Evolutionary conservation across 495 filamentous ascomycete genomes (phyloP).

Genomic region (Poronia punctata): DNA sequence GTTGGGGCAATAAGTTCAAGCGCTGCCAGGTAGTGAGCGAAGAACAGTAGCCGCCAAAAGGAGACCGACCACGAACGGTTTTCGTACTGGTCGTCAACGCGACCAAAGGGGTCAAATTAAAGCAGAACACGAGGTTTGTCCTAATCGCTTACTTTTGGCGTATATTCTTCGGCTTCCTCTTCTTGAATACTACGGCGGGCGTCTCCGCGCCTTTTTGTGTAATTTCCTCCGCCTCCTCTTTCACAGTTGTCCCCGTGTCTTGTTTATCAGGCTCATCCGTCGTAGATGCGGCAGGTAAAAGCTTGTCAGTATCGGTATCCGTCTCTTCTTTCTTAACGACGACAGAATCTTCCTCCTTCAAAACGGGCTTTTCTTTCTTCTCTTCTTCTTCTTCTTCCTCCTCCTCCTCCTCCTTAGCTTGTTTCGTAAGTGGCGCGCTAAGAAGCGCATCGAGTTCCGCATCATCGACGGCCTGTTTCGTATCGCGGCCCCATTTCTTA

Average conservation of each 20-base stretch:
- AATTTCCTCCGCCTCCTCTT: slow-evolving; percentile 34
- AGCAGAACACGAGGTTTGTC: too few relatives aligned
- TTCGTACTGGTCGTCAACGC: too few relatives aligned
- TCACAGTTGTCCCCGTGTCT: slow-evolving; percentile 13
- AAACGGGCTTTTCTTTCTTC: slow-evolving; percentile 16
- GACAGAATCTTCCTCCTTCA: slow-evolving; percentile 30
- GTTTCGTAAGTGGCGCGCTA: slow-evolving; percentile 33
- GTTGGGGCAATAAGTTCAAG: too few relatives aligned
- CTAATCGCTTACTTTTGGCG: slow-evolving; percentile 49
- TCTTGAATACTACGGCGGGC: slow-evolving; percentile 70
- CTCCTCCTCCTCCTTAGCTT: slow-evolving; percentile 24
- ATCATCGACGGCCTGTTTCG: slow-evolving; percentile 58
- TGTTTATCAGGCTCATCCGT: slow-evolving; percentile 23
- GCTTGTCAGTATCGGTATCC: slow-evolving; percentile 4
- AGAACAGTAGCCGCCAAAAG: too few relatives aligned
- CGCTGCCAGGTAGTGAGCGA: too few relatives aligned
- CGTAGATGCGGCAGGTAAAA: slow-evolving; percentile 3
- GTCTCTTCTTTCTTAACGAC: slow-evolving; percentile 30
- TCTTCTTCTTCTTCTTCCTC: slow-evolving; percentile 27
- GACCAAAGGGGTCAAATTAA: too few relatives aligned
- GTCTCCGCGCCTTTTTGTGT: slow-evolving; percentile 5
- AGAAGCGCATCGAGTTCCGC: slow-evolving; percentile 68
- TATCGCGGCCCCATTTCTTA: slow-evolving; percentile 69
- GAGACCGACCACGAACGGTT: too few relatives aligned
- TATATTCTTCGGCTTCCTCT: slow-evolving; percentile 76